Evolutionary conservation across 177 flowering plant genomes (phyloP).

Genomic region (Vitis hybrid): DNA sequence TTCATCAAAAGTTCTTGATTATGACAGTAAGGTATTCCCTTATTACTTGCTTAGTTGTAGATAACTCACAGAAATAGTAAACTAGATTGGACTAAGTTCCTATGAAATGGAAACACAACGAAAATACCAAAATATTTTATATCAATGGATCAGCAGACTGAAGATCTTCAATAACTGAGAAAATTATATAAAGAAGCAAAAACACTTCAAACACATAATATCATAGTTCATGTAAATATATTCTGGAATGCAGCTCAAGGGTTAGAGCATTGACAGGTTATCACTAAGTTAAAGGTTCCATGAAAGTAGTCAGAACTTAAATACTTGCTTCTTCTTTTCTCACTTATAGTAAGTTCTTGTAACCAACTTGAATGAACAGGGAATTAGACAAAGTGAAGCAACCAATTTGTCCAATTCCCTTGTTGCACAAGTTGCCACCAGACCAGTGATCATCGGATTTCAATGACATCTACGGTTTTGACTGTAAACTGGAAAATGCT

Average conservation of each 20-base stretch:
- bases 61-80: background rate
- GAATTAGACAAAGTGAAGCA: background rate
- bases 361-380: background rate
- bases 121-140: too few relatives aligned
- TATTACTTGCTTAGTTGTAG: background rate
- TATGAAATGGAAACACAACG: background rate
- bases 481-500: background rate
- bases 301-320: too few relatives aligned
- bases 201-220: too few relatives aligned
- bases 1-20: constrained; percentile 17
- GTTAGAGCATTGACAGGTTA: too few relatives aligned
- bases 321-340: too few relatives aligned
- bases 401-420: background rate
- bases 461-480: background rate
- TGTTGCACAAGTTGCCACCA: background rate
- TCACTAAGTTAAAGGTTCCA: too few relatives aligned
- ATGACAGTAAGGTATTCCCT: constrained; percentile 19
- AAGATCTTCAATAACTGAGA: too few relatives aligned
- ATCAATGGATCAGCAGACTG: too few relatives aligned
- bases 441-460: background rate
- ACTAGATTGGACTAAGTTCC: background rate
- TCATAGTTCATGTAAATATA: too few relatives aligned
- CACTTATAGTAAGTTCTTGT: background rate
- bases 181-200: too few relatives aligned
- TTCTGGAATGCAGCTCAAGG: too few relatives aligned